Evolutionary conservation across 306 rosid genomes (phyloP), one percentile per base, ranked within the genome.

Genomic region (Prunus davidiana): DNA sequence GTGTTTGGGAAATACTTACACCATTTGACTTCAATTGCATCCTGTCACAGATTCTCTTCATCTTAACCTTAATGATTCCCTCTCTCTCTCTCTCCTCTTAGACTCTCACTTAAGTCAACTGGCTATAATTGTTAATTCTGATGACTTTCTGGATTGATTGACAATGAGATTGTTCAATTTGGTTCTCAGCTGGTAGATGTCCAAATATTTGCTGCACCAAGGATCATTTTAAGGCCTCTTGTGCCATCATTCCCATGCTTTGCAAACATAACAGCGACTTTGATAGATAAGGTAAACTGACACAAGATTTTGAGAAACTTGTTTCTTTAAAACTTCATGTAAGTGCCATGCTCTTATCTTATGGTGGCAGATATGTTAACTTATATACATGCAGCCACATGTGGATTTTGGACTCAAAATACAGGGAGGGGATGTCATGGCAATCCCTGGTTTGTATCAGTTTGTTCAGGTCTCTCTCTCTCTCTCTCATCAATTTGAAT

Each of bases 231-330:
- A 25, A 79, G 73, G 77, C 78, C 81, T 34, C 78, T 83, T 3
- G 76, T 83, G 69, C 78, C 83, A 60, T 75, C 83, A 50, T 79
- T 83, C 49, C 83, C 86, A 27, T 83, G 81, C 51, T 83, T 83
- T 64, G 83, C 68, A 62, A 79, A 67, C 22, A 58, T 83, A 34
- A 9, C 18, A 34, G 60, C 71, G 67, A 75, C 78, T n/a, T 63
- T 83, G 81, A 72, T 79, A 47, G 86, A 79, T 34, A 83, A 83
- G 86, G 83, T 83, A 70, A 54, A 14, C 7, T 46, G 49, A 67
- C 8, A 7, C 49, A 32, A 46, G 38, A 34, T 3, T 55, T 49
- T 55, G 32, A 22, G 24, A 34, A 12, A 24, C 8, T 19, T 58
- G 6, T 13, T 58, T 58, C n/a, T 64, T 25, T 64, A 32, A 64